phyloP scores from a whole-genome alignment of 2,329 filamentous ascomycete genomes.

The Fusarium proliferatum region DNA sequence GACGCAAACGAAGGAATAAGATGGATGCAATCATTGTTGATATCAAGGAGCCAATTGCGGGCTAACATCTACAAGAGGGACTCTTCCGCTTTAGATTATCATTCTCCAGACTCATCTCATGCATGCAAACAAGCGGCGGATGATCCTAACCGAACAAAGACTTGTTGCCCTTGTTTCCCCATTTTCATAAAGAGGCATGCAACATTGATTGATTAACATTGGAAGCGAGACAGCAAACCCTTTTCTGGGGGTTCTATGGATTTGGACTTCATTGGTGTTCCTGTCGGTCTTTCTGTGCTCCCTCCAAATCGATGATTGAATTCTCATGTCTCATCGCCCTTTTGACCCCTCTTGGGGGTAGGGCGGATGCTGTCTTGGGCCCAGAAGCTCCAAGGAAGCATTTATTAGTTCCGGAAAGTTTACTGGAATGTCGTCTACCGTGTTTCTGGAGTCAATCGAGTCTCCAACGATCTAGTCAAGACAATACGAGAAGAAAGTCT shows the following conservation, averaged over 20 bases:
- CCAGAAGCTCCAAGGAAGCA: slow-evolving; percentile 34
- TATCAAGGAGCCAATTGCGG: slow-evolving; percentile 20
- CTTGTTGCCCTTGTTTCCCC: slow-evolving; percentile 25
- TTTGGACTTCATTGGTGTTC: slow-evolving; percentile 2
- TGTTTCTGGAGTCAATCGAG: slow-evolving; percentile 10
- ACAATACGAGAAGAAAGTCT: slow-evolving; percentile 4
- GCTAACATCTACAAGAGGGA: slow-evolving; percentile 2
- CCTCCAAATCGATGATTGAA: slow-evolving; percentile 9
- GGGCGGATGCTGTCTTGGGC: slow-evolving; percentile 3
- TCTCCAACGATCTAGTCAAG: slow-evolving; percentile 7
- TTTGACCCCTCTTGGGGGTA: neutral
- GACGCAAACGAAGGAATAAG: slow-evolving; percentile 11
- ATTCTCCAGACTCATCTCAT: slow-evolving; percentile 4
- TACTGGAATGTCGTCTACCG: slow-evolving; percentile 32
- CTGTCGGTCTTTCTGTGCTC: slow-evolving; percentile 1
- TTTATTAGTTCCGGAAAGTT: slow-evolving; percentile 6
- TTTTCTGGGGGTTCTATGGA: slow-evolving; percentile 17
- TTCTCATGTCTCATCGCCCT: slow-evolving; percentile 18
- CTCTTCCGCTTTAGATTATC: slow-evolving; percentile 7
- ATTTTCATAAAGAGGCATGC: slow-evolving; percentile 3
- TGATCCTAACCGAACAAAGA: slow-evolving; percentile 29
- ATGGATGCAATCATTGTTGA: slow-evolving; percentile 9
- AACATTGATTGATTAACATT: slow-evolving; percentile 6
- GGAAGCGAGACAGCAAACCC: slow-evolving; percentile 14
- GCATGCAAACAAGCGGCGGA: slow-evolving; percentile 3